phyloP scores from a whole-genome alignment of 306 rosid species.

The Psophocarpus tetragonolobus region DNA sequence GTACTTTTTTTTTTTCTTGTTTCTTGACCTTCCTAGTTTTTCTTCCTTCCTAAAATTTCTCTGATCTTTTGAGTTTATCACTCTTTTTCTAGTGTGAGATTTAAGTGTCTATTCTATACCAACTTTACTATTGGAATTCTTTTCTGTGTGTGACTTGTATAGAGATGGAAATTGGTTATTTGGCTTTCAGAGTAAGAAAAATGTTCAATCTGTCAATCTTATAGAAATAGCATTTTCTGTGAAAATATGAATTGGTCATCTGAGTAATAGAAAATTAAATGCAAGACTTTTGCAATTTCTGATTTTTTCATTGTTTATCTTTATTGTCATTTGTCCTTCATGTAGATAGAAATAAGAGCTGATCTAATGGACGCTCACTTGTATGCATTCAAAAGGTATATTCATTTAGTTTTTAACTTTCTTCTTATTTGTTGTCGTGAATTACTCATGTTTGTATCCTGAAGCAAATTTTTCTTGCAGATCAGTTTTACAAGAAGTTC shows the following conservation, averaged over 20 bases:
- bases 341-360: conserved; percentile 88
- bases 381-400: conserved; percentile 91
- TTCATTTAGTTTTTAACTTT: conserved; percentile 23
- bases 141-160: conserved; percentile 13
- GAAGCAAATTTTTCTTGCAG: conserved; percentile 46
- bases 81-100: conserved; percentile 19
- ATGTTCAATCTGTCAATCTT: background rate
- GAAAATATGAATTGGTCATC: conserved; percentile 18
- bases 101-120: background rate
- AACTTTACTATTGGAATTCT: conserved; percentile 5
- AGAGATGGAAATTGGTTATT: conserved; percentile 21
- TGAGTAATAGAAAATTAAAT: conserved; percentile 14
- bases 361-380: conserved; percentile 99
- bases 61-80: background rate
- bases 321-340: conserved; percentile 20
- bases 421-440: conserved; percentile 11
- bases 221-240: background rate
- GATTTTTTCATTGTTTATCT: background rate
- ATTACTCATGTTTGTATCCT: conserved; percentile 22
- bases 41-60: conserved; percentile 15
- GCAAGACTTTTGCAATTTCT: conserved; percentile 8
- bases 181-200: background rate
- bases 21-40: conserved; percentile 15
- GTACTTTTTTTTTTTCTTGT: conserved; percentile 38
- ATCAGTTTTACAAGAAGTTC: conserved; percentile 83